These are phyloP conservation scores for Pichia scutulata DNA, from an alignment of 805 yeast genomes.

Conservation along the genomic window DNA sequence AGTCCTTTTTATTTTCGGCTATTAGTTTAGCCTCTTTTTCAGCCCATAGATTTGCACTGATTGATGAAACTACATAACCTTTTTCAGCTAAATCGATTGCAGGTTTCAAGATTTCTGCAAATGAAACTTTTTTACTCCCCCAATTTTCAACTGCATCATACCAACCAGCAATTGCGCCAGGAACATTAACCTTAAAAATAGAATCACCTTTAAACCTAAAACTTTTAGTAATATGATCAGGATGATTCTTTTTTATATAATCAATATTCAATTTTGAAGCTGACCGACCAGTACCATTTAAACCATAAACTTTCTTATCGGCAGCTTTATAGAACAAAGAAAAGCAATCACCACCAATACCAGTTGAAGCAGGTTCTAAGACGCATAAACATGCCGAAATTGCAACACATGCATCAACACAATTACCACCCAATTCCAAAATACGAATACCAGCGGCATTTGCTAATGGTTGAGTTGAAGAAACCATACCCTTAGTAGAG, in stretches of 20 bases:
- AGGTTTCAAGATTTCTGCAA: constrained; percentile 52
- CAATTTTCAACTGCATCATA: constrained; percentile 56
- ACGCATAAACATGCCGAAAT: constrained; percentile 49
- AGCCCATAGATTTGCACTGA: constrained; percentile 47
- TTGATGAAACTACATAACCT: constrained; percentile 58
- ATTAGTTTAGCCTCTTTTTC: constrained; percentile 33
- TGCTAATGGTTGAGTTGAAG: constrained; percentile 72
- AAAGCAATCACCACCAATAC: constrained; percentile 66
- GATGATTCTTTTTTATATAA: constrained; percentile 32
- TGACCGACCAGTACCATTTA: constrained; percentile 73
- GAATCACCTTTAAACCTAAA: constrained; percentile 44
- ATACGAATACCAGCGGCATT: constrained; percentile 64
- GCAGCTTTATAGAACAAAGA: constrained; percentile 47
- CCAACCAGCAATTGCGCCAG: constrained; percentile 82
- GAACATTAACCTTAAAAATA: constrained; percentile 58
- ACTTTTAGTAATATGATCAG: constrained; percentile 36
- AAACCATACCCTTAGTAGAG: constrained; percentile 64
- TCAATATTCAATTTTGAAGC: constrained; percentile 45
- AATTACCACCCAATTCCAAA: constrained; percentile 65
- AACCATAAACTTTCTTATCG: constrained; percentile 48
- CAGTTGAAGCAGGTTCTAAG: constrained; percentile 53
- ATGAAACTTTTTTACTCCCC: constrained; percentile 62
- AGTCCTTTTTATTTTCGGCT: constrained; percentile 26
- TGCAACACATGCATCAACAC: constrained; percentile 58
- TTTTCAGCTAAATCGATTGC: constrained; percentile 62